A percentile compares a stretch with the other conserved stretches of the same genome.
These are phyloP conservation scores for Lunasporangiospora selenospora DNA, from an alignment of 192 early-diverging fungal genomes.

Conservation along the genomic window DNA sequence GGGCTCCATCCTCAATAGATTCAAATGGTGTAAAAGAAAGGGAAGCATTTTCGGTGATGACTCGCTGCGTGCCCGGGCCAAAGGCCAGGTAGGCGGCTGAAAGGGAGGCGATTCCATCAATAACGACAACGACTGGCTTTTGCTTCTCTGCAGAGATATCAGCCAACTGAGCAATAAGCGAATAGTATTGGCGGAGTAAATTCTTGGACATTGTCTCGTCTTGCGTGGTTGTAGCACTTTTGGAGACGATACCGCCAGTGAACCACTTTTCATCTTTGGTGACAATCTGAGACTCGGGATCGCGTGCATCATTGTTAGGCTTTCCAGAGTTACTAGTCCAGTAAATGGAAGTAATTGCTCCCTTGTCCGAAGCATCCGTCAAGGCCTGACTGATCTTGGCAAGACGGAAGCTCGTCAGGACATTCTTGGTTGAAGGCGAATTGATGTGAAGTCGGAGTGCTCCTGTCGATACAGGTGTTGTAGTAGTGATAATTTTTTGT, in stretches of 20 bases:
- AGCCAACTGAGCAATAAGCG: conserved; percentile 18
- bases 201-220: conserved; percentile 10
- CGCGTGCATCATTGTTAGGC: conserved; percentile 13
- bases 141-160: background rate
- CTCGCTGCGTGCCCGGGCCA: conserved; percentile 31
- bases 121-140: conserved; percentile 39
- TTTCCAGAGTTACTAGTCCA: conserved; percentile 40
- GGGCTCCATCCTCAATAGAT: background rate
- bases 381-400: conserved; percentile 35
- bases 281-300: conserved; percentile 41
- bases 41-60: conserved; percentile 54
- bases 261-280: conserved; percentile 53
- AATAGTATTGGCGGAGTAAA: conserved; percentile 31
- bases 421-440: conserved; percentile 52
- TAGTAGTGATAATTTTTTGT: conserved; percentile 25
- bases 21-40: conserved; percentile 33
- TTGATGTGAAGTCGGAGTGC: conserved; percentile 41
- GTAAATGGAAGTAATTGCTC: conserved; percentile 35
- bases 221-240: background rate
- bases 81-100: conserved; percentile 45
- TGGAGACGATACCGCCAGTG: conserved; percentile 44
- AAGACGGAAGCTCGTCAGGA: conserved; percentile 40
- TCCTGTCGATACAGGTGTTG: conserved; percentile 34
- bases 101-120: conserved; percentile 49
- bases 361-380: conserved; percentile 5